Evolutionary conservation across 2,329 filamentous ascomycete species (phyloP), one percentile per base, ranked within the genome.

Genomic region (Neobulgaria alba): DNA sequence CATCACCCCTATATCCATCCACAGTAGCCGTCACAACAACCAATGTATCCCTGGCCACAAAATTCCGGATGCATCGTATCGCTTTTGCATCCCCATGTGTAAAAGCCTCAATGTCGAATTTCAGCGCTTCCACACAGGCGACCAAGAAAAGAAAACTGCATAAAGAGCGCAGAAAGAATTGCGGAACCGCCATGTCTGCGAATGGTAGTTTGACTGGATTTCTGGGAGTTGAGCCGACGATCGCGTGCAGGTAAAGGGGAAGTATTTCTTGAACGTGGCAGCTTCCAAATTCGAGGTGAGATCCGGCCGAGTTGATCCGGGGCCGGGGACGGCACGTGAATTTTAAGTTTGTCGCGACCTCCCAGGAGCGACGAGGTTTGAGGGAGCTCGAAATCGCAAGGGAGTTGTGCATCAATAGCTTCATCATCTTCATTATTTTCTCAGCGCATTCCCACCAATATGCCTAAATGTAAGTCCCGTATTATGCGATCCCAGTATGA

Each of bases 31-130:
- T 96, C 39, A 98, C 90, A 23, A 96, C 90, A 31, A 98, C 92
- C 51, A 98, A 71, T 50, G 92, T 94, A 61, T 95, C 88, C 66
- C 79, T 84, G 47, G 78, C 75, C 52, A 95, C 89, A 64, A 95
- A 98, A 70, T 98, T 98, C 63, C 90, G 79, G 64, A 98, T 85
- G 69, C 92, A 98, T 68, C 90, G 77, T 67, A 90, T 84, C 59
- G 81, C 77, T 58, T 73, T 78, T 47, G 70, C 69, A 56, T 82
- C 78, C 62, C 75, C 72, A 47, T 75, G 70, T 38, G 68, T 65
- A 51, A 79, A 74, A 33, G 88, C 86, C 56, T 77, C 67, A 47
- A 98, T 77, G 58, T 98, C 92, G 73, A 98, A 95, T 71, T 94
- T 95, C 57, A 98, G 79, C 45, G 88, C 88, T 52, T 72, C 64